phyloP scores from a whole-genome alignment of 306 rosid species.

The Aeschynomene evenia region DNA sequence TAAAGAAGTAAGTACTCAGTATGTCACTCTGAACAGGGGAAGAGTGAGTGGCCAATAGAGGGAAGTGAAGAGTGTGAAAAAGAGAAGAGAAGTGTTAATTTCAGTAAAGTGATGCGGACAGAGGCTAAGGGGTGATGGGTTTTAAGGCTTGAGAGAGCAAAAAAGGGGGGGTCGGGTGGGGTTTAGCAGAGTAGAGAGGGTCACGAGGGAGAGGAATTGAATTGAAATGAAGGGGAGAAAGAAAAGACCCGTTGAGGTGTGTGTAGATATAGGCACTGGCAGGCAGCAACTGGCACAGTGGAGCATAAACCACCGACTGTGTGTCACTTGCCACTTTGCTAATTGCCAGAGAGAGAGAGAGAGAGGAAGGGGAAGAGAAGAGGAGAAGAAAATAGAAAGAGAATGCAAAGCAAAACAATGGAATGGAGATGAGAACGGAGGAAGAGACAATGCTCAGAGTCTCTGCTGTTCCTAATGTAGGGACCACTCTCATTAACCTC shows the following conservation, averaged over 20 bases:
- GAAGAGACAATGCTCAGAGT: conserved; percentile 69
- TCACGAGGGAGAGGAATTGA: conserved; percentile 51
- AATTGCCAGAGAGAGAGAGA: conserved; percentile 1
- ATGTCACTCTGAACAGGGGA: neutral
- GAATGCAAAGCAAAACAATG: no score
- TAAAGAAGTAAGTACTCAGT: conserved; percentile 14
- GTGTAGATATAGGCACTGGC: conserved; percentile 43
- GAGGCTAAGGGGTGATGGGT: neutral
- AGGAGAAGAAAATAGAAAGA: no score
- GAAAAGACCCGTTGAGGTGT: conserved; percentile 42
- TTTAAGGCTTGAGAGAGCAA: neutral
- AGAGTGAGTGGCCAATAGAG: conserved; percentile 31
- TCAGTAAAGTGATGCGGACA: conserved; percentile 5
- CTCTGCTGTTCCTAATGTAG: conserved; percentile 54
- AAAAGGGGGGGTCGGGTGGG: neutral
- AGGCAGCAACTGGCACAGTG: conserved; percentile 31
- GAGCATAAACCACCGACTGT: conserved; percentile 2
- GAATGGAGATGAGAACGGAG: conserved; percentile 47
- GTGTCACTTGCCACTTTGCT: neutral
- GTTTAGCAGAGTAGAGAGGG: conserved; percentile 13
- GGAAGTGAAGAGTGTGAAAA: conserved; percentile 15
- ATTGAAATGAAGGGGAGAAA: conserved; percentile 34
- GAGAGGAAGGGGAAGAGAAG: neutral
- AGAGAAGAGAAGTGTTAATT: neutral
- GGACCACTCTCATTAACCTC: conserved; percentile 43